Conservation (phyloP, 1,284 basidiomycete genomes). For the Moesziomyces sp. region DNA sequence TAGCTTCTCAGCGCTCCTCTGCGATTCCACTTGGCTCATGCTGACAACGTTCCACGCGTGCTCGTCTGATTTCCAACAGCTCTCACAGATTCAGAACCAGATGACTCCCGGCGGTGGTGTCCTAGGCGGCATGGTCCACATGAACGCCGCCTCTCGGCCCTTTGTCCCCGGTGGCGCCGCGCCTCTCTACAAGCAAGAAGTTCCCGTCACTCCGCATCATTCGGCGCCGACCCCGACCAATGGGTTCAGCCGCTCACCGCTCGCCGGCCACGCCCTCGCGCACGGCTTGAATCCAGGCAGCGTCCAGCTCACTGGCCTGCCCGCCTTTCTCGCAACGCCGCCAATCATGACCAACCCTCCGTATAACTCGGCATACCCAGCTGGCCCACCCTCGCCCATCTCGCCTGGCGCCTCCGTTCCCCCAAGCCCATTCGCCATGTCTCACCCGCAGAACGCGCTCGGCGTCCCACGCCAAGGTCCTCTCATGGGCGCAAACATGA, state of each 20-base stretch:
- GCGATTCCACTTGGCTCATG: slow-evolving; percentile 2
- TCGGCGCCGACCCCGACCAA: background rate
- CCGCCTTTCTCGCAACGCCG: slow-evolving; percentile 34
- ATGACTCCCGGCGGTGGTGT: slow-evolving; percentile 16
- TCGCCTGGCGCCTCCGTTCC: slow-evolving; percentile 19
- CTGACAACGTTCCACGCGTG: background rate
- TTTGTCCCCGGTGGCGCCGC: slow-evolving; percentile 27
- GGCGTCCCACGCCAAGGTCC: slow-evolving; percentile 7
- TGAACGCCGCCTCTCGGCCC: slow-evolving; percentile 34
- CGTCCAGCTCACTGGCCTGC: slow-evolving; percentile 42
- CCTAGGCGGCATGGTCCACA: slow-evolving; percentile 17
- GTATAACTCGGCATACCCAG: slow-evolving; percentile 3
- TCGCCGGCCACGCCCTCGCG: slow-evolving; percentile 18
- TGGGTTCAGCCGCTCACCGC: slow-evolving; percentile 16
- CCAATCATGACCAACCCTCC: slow-evolving; percentile 22
- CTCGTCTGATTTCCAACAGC: slow-evolving; percentile 2
- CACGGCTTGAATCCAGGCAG: slow-evolving; percentile 34
- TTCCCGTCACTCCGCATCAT: slow-evolving; percentile 8
- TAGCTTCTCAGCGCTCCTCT: background rate
- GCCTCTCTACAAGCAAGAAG: slow-evolving; percentile 16
- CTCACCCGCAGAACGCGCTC: slow-evolving; percentile 9
- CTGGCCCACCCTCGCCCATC: slow-evolving; percentile 35
- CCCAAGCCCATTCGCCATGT: slow-evolving; percentile 18
- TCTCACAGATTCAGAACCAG: slow-evolving; percentile 46
- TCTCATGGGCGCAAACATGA: slow-evolving; percentile 12